Conservation (phyloP, 2,329 filamentous ascomycete species). For the Fusarium sp. region DNA sequence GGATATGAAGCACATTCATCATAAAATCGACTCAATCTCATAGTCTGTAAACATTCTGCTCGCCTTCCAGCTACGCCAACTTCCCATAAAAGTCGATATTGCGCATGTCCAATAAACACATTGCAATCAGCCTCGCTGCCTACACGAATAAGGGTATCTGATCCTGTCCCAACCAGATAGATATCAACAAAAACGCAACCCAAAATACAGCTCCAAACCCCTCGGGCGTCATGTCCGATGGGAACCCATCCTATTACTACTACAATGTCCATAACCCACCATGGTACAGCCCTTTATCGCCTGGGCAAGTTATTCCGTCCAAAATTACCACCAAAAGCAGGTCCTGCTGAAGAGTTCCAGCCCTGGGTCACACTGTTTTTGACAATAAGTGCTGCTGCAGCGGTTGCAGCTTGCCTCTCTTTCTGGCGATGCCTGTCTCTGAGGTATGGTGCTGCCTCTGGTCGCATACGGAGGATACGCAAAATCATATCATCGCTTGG, state of each 20-base stretch:
- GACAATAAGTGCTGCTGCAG: conserved; percentile 94
- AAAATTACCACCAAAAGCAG: conserved; percentile 56
- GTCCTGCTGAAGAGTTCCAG: conserved; percentile 59
- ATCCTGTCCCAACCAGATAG: conserved; percentile 46
- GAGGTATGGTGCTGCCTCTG: conserved; percentile 88
- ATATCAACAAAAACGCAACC: conserved; percentile 39
- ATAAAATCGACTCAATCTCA: not conserved
- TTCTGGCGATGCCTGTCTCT: conserved; percentile 93
- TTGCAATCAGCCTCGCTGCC: conserved; percentile 38
- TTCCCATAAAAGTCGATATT: conserved; percentile 2
- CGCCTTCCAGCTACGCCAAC: conserved; percentile 15
- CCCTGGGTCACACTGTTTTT: conserved; percentile 82
- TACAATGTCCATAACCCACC: conserved; percentile 17
- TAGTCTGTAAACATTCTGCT: not conserved
- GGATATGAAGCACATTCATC: not conserved
- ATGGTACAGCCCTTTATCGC: conserved; percentile 55
- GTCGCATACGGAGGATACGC: conserved; percentile 92
- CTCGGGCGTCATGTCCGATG: not conserved
- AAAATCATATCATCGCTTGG: conserved; percentile 99
- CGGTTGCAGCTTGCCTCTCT: conserved; percentile 89
- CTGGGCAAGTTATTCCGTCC: conserved; percentile 62
- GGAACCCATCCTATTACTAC: not conserved
- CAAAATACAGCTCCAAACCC: conserved; percentile 24
- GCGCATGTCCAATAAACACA: conserved; percentile 30
- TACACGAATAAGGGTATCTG: conserved; percentile 50